Conservation (phyloP, 2,329 filamentous ascomycete genomes). For the Penicillium sp. region DNA sequence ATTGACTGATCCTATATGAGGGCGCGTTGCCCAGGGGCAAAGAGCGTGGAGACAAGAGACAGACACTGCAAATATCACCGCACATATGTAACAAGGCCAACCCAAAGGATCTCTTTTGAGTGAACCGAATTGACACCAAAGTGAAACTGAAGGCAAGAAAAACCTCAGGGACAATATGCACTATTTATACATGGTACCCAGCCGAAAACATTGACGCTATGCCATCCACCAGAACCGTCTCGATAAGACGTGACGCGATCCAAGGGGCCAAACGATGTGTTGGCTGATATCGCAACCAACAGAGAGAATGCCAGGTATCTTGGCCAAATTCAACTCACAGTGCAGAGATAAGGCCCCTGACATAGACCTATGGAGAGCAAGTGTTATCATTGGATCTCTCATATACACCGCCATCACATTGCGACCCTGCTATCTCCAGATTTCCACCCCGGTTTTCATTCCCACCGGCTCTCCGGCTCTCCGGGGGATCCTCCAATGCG, state of each 20-base stretch:
- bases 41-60: constrained; percentile 18
- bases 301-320: constrained; percentile 2
- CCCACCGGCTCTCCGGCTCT: constrained; percentile 9
- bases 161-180: neutral
- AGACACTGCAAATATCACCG: too few species aligned
- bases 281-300: constrained; percentile 8
- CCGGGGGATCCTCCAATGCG: constrained; percentile 17
- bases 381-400: constrained; percentile 3
- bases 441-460: constrained; percentile 20
- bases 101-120: neutral
- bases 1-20: constrained; percentile 14
- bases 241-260: constrained; percentile 29
- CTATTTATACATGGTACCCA: constrained; percentile 15
- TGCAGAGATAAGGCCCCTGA: constrained; percentile 7
- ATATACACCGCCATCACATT: constrained; percentile 10
- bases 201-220: neutral
- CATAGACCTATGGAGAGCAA: neutral
- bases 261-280: constrained; percentile 9
- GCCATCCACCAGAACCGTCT: constrained; percentile 21
- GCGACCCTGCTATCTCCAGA: constrained; percentile 23
- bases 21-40: neutral
- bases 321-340: neutral
- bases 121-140: neutral
- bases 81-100: constrained; percentile 13
- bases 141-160: neutral